Conservation (phyloP, 208 protist species). For the Acanthamoeba quina region DNA sequence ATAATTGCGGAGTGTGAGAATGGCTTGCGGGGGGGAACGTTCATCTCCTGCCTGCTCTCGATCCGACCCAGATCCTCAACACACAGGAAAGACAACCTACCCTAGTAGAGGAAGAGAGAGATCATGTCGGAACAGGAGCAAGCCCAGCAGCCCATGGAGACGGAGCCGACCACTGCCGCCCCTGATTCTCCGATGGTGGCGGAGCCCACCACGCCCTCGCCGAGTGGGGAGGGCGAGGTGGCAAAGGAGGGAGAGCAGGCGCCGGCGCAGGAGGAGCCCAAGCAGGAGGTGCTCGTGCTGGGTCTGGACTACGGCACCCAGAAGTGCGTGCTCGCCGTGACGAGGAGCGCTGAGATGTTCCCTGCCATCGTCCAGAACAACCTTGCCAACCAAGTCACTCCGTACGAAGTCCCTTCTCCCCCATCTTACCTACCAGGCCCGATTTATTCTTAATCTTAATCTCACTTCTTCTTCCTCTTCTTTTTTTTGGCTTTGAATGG, state of each 20-base stretch:
- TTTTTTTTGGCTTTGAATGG: too few relatives aligned
- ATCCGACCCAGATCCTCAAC: too few relatives aligned
- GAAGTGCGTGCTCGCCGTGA: slow-evolving; percentile 45
- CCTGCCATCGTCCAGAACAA: slow-evolving; percentile 52
- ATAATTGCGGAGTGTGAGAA: too few relatives aligned
- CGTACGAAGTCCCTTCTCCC: not conserved
- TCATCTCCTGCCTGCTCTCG: too few relatives aligned
- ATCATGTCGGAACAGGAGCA: slow-evolving; percentile 11
- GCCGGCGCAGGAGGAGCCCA: not conserved
- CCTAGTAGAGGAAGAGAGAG: not conserved
- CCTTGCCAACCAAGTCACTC: slow-evolving; percentile 48
- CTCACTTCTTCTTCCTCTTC: too few relatives aligned
- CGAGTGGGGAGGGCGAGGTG: not conserved
- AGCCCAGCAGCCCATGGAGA: slow-evolving; percentile 13
- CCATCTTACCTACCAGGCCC: too few relatives aligned
- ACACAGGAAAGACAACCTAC: too few relatives aligned
- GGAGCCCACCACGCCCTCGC: not conserved
- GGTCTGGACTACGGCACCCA: slow-evolving; percentile 64
- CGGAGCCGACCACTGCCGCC: not conserved
- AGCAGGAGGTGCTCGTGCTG: slow-evolving; percentile 36
- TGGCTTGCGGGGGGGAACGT: too few relatives aligned
- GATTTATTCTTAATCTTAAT: not conserved
- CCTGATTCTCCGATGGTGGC: not conserved
- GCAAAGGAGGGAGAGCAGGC: not conserved
- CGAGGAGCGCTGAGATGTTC: slow-evolving; percentile 35